A percentile compares a stretch with the other conserved stretches of the same genome.
phyloP scores from a whole-genome alignment of 345 rosid genomes.

The Durio zibethinus region DNA sequence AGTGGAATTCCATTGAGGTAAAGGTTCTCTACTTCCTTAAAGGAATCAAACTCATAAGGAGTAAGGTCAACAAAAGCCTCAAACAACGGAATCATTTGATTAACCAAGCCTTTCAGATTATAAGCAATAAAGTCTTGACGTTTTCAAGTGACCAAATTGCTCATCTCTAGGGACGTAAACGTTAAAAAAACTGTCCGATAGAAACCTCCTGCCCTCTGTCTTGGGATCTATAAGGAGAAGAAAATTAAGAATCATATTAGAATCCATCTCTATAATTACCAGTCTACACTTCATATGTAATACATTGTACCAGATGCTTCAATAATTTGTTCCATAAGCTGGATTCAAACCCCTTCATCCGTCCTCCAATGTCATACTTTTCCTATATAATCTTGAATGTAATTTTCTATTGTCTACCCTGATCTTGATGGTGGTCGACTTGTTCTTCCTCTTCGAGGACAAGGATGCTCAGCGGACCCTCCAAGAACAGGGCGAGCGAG shows the following conservation, averaged over 20 bases:
- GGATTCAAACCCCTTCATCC: too few species aligned
- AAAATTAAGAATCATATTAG: neutral
- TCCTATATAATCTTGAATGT: neutral
- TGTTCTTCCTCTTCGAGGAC: conserved; percentile 75
- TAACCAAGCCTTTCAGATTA: conserved; percentile 57
- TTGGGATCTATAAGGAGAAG: neutral
- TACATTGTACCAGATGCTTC: too few species aligned
- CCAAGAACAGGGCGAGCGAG: conserved; percentile 61
- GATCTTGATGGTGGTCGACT: conserved; percentile 42
- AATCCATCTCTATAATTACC: too few species aligned
- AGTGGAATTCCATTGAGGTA: conserved; percentile 55
- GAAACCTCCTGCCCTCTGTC: neutral
- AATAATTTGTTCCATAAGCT: too few species aligned
- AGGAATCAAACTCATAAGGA: conserved; percentile 52
- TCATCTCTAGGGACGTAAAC: conserved; percentile 80
- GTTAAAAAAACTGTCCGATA: neutral
- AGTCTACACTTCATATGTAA: too few species aligned
- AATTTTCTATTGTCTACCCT: conserved; percentile 18
- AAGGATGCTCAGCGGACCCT: conserved; percentile 57
- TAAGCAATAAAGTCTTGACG: conserved; percentile 15
- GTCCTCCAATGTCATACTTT: too few species aligned
- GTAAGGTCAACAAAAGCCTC: conserved; percentile 41
- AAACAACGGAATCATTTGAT: conserved; percentile 48
- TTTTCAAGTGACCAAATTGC: conserved; percentile 65
- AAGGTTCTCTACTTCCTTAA: conserved; percentile 52